These are phyloP conservation scores for Hypomyces rosellus DNA, from an alignment of 2,329 filamentous ascomycete genomes.

Conservation along the genomic window DNA sequence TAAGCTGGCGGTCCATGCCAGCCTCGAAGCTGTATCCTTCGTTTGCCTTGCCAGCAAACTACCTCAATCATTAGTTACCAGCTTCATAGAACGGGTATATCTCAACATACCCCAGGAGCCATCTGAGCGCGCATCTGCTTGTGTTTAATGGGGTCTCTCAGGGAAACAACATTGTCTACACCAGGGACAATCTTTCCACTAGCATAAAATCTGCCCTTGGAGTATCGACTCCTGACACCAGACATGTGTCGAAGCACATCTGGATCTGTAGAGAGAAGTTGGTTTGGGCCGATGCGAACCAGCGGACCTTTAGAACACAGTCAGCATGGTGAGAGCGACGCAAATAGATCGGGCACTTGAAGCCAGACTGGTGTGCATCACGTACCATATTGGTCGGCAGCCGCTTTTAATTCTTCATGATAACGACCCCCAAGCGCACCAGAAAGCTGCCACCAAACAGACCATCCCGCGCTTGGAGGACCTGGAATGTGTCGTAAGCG, in stretches of 20 bases:
- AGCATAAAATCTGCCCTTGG: constrained; percentile 38
- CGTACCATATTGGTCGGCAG: constrained; percentile 20
- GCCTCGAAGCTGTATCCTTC: constrained; percentile 35
- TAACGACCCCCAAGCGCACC: constrained; percentile 23
- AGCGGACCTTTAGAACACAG: constrained; percentile 3
- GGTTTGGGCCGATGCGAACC: constrained; percentile 38
- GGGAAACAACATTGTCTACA: constrained; percentile 48
- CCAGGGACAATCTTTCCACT: constrained; percentile 46
- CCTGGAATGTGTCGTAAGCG: constrained; percentile 24
- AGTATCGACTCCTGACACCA: constrained; percentile 31
- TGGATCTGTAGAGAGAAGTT: constrained; percentile 34
- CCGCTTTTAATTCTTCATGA: constrained; percentile 20
- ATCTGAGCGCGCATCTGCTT: constrained; percentile 38
- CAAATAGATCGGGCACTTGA: too few relatives aligned
- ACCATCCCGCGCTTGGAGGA: constrained; percentile 20
- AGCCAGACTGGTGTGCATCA: too few relatives aligned
- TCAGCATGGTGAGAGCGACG: too few relatives aligned
- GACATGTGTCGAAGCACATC: constrained; percentile 32
- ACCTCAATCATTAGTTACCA: background rate
- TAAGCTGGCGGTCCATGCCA: constrained; percentile 33
- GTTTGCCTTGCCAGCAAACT: constrained; percentile 48
- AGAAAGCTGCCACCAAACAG: constrained; percentile 24
- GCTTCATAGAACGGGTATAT: background rate
- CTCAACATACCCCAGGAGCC: constrained; percentile 33
- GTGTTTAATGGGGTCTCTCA: constrained; percentile 42